Evolutionary conservation across 805 yeast species (phyloP).

Genomic region (Dipodascus geniculatus): DNA sequence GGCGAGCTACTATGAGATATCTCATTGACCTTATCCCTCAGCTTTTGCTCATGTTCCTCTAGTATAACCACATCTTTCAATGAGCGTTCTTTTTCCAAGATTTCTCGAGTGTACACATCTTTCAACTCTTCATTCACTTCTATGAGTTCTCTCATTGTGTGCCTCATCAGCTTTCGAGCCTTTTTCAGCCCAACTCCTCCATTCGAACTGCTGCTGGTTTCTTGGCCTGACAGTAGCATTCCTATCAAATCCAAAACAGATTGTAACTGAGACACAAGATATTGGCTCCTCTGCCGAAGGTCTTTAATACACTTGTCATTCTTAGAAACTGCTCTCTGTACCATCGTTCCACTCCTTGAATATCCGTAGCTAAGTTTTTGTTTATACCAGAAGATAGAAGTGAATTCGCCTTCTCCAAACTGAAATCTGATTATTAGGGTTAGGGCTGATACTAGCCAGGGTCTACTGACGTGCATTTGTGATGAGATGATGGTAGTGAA

Average conservation of each 20-base stretch:
- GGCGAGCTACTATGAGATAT: neutral
- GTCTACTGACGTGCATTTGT: too few relatives aligned
- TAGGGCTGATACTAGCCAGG: too few relatives aligned
- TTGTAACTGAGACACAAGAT: constrained; percentile 22
- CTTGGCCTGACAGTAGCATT: neutral
- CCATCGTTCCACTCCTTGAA: too few relatives aligned
- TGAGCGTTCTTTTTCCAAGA: neutral
- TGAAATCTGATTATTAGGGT: too few relatives aligned
- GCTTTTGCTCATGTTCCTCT: neutral
- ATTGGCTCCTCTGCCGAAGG: neutral
- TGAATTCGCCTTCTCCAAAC: too few relatives aligned
- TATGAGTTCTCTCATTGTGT: neutral
- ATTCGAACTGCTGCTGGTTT: neutral
- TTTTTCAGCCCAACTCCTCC: neutral
- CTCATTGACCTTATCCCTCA: neutral
- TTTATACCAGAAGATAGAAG: too few relatives aligned
- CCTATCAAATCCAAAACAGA: constrained; percentile 5
- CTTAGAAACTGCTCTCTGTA: neutral
- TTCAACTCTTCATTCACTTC: neutral
- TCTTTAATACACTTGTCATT: neutral
- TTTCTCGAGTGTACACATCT: neutral
- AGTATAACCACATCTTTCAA: neutral
- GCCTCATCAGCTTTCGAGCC: neutral
- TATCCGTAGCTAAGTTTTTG: too few relatives aligned
- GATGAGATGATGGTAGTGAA: too few relatives aligned